Evolutionary conservation across 2,329 filamentous ascomycete species (phyloP).

Genomic region (Talaromyces sp.): DNA sequence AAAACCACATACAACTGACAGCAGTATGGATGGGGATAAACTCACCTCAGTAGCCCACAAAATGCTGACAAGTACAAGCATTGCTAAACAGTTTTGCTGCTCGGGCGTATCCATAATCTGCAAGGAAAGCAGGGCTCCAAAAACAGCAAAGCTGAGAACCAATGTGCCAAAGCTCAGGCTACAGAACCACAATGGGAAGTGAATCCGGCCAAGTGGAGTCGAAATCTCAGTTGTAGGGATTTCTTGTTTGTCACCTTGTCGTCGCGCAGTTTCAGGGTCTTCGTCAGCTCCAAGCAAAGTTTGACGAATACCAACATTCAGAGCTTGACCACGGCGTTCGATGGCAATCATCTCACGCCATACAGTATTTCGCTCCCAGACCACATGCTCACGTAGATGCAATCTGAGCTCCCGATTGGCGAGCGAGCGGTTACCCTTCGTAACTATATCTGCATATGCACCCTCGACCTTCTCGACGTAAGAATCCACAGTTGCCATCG

Average conservation of each 20-base stretch:
- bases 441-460: slow-evolving; percentile 79
- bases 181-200: slow-evolving; percentile 78
- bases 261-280: slow-evolving; percentile 66
- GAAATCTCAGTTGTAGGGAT: slow-evolving; percentile 66
- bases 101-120: slow-evolving; percentile 85
- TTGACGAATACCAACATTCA: slow-evolving; percentile 77
- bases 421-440: slow-evolving; percentile 73
- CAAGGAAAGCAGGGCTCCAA: slow-evolving; percentile 71
- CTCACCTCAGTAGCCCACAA: slow-evolving; percentile 93
- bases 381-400: slow-evolving; percentile 92
- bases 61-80: slow-evolving; percentile 90
- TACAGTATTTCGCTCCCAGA: slow-evolving; percentile 98
- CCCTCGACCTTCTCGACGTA: slow-evolving; percentile 75
- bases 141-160: slow-evolving; percentile 69
- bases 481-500: slow-evolving; percentile 69
- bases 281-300: slow-evolving; percentile 77
- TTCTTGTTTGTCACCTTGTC: slow-evolving; percentile 83
- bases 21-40: background rate
- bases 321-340: slow-evolving; percentile 91
- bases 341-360: slow-evolving; percentile 99
- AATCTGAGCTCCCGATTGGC: slow-evolving; percentile 85
- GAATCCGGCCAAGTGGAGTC: slow-evolving; percentile 79
- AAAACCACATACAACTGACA: background rate
- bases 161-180: slow-evolving; percentile 80
- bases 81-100: slow-evolving; percentile 93